Evolutionary conservation across 2,329 filamentous ascomycete species (phyloP).

Genomic region (Microdochium paspali): DNA sequence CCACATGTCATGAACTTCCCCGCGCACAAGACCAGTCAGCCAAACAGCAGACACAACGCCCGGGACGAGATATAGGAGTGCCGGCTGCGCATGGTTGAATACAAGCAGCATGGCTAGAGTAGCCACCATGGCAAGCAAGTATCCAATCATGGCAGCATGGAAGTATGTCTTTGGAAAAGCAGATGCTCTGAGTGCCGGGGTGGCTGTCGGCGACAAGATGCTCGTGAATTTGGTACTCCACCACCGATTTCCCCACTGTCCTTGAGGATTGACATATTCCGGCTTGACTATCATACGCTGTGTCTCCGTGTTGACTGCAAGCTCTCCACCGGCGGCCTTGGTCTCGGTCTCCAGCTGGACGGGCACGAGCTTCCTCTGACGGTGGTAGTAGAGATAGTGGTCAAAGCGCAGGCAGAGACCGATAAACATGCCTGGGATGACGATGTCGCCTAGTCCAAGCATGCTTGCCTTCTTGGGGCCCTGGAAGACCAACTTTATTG

Average conservation of each 20-base stretch:
- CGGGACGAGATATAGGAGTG: constrained; percentile 85
- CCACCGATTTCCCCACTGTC: constrained; percentile 74
- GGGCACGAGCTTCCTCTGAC: constrained; percentile 44
- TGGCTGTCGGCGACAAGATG: constrained; percentile 16
- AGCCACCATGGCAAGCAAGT: constrained; percentile 64
- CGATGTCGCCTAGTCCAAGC: constrained; percentile 89
- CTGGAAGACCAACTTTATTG: constrained; percentile 79
- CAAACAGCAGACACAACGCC: constrained; percentile 69
- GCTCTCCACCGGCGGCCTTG: constrained; percentile 18
- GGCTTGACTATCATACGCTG: constrained; percentile 40
- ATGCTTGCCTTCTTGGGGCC: constrained; percentile 63
- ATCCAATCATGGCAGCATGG: constrained; percentile 64
- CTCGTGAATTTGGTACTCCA: constrained; percentile 48
- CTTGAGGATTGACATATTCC: constrained; percentile 49
- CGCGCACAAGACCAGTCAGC: constrained; percentile 60
- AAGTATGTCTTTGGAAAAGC: constrained; percentile 82
- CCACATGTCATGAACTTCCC: constrained; percentile 72
- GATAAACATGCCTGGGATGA: constrained; percentile 85
- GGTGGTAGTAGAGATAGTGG: constrained; percentile 72
- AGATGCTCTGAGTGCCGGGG: constrained; percentile 27
- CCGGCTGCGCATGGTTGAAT: constrained; percentile 77
- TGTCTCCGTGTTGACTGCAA: constrained; percentile 23
- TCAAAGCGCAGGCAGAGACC: constrained; percentile 86
- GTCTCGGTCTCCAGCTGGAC: constrained; percentile 23
- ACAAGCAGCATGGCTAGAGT: constrained; percentile 71